phyloP scores from a whole-genome alignment of 75 land plant species.

The Selaginella tamariscina region DNA sequence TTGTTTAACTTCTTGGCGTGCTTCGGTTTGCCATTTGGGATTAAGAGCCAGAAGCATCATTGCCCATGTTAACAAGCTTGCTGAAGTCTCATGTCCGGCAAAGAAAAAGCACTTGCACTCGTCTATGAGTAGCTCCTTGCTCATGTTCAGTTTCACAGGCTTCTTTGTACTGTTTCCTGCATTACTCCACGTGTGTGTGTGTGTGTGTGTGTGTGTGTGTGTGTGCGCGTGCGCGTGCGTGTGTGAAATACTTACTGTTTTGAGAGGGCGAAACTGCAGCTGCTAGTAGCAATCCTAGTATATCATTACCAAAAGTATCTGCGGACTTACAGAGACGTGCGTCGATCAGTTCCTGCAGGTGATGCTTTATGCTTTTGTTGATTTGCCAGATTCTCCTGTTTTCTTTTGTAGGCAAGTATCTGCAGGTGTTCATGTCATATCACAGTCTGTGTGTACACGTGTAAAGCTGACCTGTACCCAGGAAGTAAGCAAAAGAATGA shows the following conservation, averaged over 20 bases:
- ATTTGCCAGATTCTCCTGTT: background rate
- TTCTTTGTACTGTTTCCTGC: background rate
- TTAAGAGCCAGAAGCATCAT: constrained; percentile 11
- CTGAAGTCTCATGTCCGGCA: constrained; percentile 3
- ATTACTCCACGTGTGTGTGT: too few species aligned
- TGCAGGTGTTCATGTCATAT: background rate
- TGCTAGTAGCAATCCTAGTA: background rate
- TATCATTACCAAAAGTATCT: constrained; percentile 4
- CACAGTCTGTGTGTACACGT: background rate
- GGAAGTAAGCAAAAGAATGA: background rate
- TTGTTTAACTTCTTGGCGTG: background rate
- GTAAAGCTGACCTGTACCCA: background rate
- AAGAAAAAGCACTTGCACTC: background rate
- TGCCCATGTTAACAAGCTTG: background rate
- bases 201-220: too few species aligned
- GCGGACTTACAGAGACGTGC: background rate
- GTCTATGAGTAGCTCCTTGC: background rate
- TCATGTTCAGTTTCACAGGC: background rate
- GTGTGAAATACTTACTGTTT: background rate
- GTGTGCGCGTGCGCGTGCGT: too few species aligned
- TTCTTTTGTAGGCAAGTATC: background rate
- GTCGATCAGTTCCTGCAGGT: background rate
- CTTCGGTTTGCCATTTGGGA: constrained; percentile 5
- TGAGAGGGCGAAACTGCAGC: background rate
- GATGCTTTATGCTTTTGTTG: background rate